Evolutionary conservation across 352 stramenopile species (phyloP).

Genomic region (Blastocystis sp.): DNA sequence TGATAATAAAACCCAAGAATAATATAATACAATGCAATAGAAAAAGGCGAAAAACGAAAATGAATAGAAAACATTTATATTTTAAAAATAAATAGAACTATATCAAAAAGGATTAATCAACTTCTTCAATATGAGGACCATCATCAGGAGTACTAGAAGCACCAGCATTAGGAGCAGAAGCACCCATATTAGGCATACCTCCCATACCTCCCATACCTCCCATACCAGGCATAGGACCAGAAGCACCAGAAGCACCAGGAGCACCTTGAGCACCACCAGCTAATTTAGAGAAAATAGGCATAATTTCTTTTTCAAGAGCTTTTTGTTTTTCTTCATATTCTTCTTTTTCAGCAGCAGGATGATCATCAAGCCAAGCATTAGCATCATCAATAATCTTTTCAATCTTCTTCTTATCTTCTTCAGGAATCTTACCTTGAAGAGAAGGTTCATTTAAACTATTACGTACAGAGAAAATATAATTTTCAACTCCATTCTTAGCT

Average conservation of each 20-base stretch:
- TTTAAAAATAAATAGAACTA: too few relatives aligned
- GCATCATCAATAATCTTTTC: slow-evolving; percentile 49
- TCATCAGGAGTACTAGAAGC: slow-evolving; percentile 1
- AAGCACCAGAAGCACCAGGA: slow-evolving; percentile 41
- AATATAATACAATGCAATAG: too few relatives aligned
- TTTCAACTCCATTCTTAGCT: slow-evolving; percentile 64
- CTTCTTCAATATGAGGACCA: slow-evolving; percentile 45
- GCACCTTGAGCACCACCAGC: slow-evolving; percentile 47
- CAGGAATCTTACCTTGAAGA: slow-evolving; percentile 53
- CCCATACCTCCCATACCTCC: slow-evolving; percentile 52
- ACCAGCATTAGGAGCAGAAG: slow-evolving; percentile 17
- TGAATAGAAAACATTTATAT: too few relatives aligned
- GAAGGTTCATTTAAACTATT: slow-evolving; percentile 62
- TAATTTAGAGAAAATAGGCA: slow-evolving; percentile 40
- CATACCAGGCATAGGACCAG: slow-evolving; percentile 49
- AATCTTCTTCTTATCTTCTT: slow-evolving; percentile 54
- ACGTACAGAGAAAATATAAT: slow-evolving; percentile 63
- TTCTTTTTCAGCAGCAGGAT: slow-evolving; percentile 63
- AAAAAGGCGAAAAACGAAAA: too few relatives aligned
- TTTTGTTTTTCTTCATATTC: slow-evolving; percentile 82
- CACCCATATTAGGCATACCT: slow-evolving; percentile 31
- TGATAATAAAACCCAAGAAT: too few relatives aligned
- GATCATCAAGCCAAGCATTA: slow-evolving; percentile 56
- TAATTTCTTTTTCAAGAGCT: slow-evolving; percentile 51
- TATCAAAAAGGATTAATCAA: slow-evolving; percentile 47